These are phyloP conservation scores for Aspergillus ostianus DNA, from an alignment of 495 filamentous ascomycete genomes.

Conservation along the genomic window DNA sequence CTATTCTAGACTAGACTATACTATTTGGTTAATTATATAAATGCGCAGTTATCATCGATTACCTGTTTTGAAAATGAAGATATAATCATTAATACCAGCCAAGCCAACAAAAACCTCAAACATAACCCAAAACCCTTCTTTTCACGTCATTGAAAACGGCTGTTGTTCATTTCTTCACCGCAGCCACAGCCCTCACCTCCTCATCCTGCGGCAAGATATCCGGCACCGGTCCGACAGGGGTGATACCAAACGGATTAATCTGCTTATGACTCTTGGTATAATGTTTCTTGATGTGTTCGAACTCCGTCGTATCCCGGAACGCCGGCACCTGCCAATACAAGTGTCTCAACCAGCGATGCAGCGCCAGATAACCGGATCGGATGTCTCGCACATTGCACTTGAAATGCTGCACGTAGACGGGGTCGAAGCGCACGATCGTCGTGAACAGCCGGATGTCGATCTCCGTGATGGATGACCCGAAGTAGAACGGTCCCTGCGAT, in stretches of 20 bases:
- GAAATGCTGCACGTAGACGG: slow-evolving; percentile 91
- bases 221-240: slow-evolving; percentile 62
- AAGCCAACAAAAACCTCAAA: too few relatives aligned
- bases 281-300: slow-evolving; percentile 71
- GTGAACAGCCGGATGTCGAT: slow-evolving; percentile 80
- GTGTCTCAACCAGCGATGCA: slow-evolving; percentile 65
- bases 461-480: slow-evolving; percentile 71
- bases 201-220: slow-evolving; percentile 60
- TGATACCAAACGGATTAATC: slow-evolving; percentile 64
- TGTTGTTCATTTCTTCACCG: slow-evolving; percentile 22
- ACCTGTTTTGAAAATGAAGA: background rate
- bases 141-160: too few relatives aligned
- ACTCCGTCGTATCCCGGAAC: slow-evolving; percentile 62
- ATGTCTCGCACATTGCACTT: slow-evolving; percentile 89
- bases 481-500: slow-evolving; percentile 61
- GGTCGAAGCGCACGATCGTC: slow-evolving; percentile 82
- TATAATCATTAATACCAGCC: background rate
- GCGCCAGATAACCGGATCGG: slow-evolving; percentile 66
- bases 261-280: slow-evolving; percentile 70
- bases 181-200: slow-evolving; percentile 57
- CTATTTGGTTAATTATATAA: background rate
- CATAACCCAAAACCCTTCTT: too few relatives aligned
- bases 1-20: background rate
- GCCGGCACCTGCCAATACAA: slow-evolving; percentile 68
- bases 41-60: background rate